Percentiles rank a stretch among this genome's conserved stretches.
Conservation (phyloP, 768 basidiomycete genomes). For the Pisolithus microcarpus region DNA sequence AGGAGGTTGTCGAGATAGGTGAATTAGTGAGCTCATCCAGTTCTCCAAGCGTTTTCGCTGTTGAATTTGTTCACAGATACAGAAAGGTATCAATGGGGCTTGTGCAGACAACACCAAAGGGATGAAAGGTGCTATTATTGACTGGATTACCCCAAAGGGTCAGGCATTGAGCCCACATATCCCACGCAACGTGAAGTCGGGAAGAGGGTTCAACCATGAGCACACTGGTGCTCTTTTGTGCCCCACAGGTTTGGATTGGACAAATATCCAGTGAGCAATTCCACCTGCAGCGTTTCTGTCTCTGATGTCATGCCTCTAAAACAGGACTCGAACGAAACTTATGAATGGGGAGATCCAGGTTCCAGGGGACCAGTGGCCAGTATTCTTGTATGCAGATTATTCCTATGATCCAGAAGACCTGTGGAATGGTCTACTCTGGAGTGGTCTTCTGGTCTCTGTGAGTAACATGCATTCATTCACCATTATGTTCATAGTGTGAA, state of each 20-base stretch:
- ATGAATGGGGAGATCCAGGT: too few species aligned
- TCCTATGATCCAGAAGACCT: too few species aligned
- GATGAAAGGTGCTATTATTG: slow-evolving; percentile 5
- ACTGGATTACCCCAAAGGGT: slow-evolving; percentile 20
- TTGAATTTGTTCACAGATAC: slow-evolving; percentile 10
- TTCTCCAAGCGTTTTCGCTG: too few species aligned
- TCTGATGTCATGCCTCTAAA: too few species aligned
- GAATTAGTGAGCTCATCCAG: slow-evolving; percentile 9
- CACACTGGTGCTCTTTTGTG: slow-evolving; percentile 16
- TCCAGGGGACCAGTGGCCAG: too few species aligned
- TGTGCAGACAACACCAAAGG: slow-evolving; percentile 7
- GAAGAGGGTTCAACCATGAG: slow-evolving; percentile 13
- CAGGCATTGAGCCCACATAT: slow-evolving; percentile 4
- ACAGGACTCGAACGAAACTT: too few species aligned
- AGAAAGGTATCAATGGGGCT: slow-evolving; percentile 17
- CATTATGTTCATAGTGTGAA: too few species aligned
- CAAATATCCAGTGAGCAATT: slow-evolving; percentile 7
- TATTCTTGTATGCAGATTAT: too few species aligned
- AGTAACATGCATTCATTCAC: too few species aligned
- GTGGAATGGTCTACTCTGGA: too few species aligned
- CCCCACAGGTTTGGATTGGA: slow-evolving; percentile 17
- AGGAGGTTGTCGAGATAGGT: slow-evolving; percentile 10
- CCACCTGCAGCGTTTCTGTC: too few species aligned
- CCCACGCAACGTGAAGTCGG: slow-evolving; percentile 8
- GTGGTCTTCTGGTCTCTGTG: too few species aligned